Base-by-base conservation (phyloP, 768 basidiomycete species). In the Mycena floridula region DNA sequence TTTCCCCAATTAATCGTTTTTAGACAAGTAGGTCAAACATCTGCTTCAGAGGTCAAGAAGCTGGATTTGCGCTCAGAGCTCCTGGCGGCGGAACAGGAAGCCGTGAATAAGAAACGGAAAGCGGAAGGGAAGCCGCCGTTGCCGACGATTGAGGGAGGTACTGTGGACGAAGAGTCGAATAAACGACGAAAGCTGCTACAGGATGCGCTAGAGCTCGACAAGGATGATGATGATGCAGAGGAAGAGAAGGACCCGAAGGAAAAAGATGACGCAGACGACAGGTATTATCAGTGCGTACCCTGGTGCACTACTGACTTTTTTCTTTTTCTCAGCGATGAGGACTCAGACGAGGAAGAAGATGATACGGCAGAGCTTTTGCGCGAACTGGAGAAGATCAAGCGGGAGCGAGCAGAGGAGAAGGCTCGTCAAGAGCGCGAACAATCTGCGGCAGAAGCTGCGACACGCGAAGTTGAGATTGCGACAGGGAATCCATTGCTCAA, bases 321-420 rank as follows among this genome's bases (percentile, higher is more conserved):
- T n/a, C n/a, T n/a, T 9, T n/a, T 42, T 5, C 43, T 36, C 48
- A 74, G 69, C 42, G 79, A 81, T 26, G 76, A 77, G 7, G 73
- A 76, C 6, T 60, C 66, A 0, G 79, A 82, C 2, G 77, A 85
- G 15, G 87, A 89, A 7, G 93, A 95, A 50, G 89, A 92, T 54
- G 91, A 95, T 43, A 91, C 92, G 0, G 92, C 92, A 0, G 95
- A 96, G 56, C 73, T 99, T 20, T 71, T 99, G 49, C 82, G 92
- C 21, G 96, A 99, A 61, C 74, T 99, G n/a, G 95, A 96, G 65
- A 97, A 95, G 70, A 97, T 98, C 54, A 97, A 96, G 65, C 84
- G 84, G 38, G 94, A 98, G 58, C 77, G 95, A 8, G 94, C 94
- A 9, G 94, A 87, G 56, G 96, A 98, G 65, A 92, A 92, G 59